These are phyloP conservation scores for Casuarina cunninghamiana DNA, from an alignment of 306 rosid species.

Conservation along the genomic window DNA sequence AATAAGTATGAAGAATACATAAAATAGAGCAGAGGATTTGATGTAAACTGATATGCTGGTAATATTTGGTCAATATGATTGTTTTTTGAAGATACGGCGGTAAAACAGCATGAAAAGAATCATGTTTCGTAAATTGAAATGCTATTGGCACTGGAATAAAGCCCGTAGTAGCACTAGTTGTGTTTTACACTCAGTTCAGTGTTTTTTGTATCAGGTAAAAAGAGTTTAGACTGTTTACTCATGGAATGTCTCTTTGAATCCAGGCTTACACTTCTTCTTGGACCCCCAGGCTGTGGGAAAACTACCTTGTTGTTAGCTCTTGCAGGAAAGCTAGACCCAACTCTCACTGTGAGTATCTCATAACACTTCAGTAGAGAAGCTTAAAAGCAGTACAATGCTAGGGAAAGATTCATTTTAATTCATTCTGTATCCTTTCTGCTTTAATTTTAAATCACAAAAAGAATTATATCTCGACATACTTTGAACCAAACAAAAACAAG, in stretches of 20 bases:
- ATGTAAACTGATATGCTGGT: not conserved
- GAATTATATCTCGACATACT: constrained; percentile 7
- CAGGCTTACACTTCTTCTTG: constrained; percentile 67
- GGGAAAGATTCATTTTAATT: not conserved
- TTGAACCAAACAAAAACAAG: constrained; percentile 6
- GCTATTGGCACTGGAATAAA: not conserved
- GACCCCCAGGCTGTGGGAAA: constrained; percentile 62
- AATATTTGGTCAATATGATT: not conserved
- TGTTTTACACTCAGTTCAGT: not conserved
- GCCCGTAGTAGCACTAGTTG: not conserved
- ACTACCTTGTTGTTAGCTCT: constrained; percentile 53
- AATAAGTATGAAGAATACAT: no score
- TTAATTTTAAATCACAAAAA: constrained; percentile 12
- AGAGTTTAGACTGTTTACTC: constrained; percentile 11
- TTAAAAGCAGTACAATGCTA: constrained; percentile 4
- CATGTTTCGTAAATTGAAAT: not conserved
- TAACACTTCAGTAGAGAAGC: not conserved
- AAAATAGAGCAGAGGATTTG: no score
- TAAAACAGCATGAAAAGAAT: not conserved
- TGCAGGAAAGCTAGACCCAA: constrained; percentile 55
- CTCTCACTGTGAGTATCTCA: constrained; percentile 45
- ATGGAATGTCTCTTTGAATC: constrained; percentile 36
- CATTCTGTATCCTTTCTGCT: constrained; percentile 14
- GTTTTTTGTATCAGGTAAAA: not conserved
- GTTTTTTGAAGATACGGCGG: not conserved